Conservation (phyloP, 176 grass and related monocot species). For the Oryza meridionalis region DNA sequence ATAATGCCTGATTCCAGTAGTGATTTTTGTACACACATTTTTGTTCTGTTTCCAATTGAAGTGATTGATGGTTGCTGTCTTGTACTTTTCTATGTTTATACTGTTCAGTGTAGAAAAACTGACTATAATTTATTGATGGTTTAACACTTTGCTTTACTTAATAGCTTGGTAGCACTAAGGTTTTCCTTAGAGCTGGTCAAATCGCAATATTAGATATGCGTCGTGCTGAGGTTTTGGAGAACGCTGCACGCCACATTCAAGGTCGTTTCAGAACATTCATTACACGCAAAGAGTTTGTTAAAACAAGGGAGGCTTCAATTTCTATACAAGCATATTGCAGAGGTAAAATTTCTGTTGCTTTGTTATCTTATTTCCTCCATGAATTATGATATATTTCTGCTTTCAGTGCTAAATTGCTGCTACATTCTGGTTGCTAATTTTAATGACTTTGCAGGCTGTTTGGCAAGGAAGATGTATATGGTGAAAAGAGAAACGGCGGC, state of each 20-base stretch:
- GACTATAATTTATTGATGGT: slow-evolving; percentile 10
- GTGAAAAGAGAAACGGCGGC: slow-evolving; percentile 64
- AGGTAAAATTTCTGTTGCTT: slow-evolving; percentile 56
- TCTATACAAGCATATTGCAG: slow-evolving; percentile 87
- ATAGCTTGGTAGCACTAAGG: slow-evolving; percentile 88
- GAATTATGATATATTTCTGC: background rate
- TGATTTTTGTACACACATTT: background rate
- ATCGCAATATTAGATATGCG: slow-evolving; percentile 82
- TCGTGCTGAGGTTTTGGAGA: slow-evolving; percentile 94
- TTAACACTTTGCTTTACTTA: slow-evolving; percentile 36
- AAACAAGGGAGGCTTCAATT: slow-evolving; percentile 65
- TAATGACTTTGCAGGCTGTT: slow-evolving; percentile 56
- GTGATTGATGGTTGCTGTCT: slow-evolving; percentile 15
- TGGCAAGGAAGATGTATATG: slow-evolving; percentile 67
- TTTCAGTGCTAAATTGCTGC: slow-evolving; percentile 10
- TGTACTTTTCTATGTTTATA: background rate
- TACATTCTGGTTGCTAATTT: slow-evolving; percentile 33
- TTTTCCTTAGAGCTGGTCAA: slow-evolving; percentile 95
- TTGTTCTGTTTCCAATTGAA: slow-evolving; percentile 27
- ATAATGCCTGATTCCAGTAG: background rate
- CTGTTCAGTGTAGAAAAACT: background rate
- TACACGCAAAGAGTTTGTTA: slow-evolving; percentile 65
- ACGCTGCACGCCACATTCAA: slow-evolving; percentile 86
- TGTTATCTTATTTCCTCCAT: slow-evolving; percentile 19
- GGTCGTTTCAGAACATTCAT: slow-evolving; percentile 72